Percentiles rank a stretch among this genome's conserved stretches.
Evolutionary conservation across 768 basidiomycete species (phyloP).

Genomic region (Lactarius akahatsu): DNA sequence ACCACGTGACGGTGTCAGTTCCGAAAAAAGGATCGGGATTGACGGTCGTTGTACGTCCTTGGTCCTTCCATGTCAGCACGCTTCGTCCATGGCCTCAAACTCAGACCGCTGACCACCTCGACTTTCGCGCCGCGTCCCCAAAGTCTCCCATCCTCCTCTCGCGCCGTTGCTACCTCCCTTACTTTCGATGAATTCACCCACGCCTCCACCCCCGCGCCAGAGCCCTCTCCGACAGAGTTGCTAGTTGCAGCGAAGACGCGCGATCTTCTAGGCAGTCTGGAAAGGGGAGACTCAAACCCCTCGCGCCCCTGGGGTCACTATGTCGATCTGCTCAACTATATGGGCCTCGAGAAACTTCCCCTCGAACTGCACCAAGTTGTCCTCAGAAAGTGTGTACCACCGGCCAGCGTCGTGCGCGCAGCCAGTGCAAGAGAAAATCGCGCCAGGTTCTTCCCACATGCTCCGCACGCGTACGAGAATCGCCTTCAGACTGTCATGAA

Average conservation of each 20-base stretch:
- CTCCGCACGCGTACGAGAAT: conserved; percentile 58
- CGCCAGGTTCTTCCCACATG: conserved; percentile 38
- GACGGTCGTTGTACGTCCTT: neutral
- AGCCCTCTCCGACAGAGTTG: conserved; percentile 24
- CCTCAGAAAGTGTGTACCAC: conserved; percentile 62
- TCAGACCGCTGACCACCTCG: conserved; percentile 16
- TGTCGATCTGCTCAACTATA: conserved; percentile 50
- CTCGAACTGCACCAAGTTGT: conserved; percentile 67
- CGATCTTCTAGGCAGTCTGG: conserved; percentile 26
- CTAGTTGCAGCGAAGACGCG: conserved; percentile 26
- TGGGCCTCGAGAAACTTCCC: conserved; percentile 53
- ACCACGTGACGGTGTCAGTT: conserved; percentile 6
- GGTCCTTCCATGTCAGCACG: conserved; percentile 26
- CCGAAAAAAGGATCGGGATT: conserved; percentile 1
- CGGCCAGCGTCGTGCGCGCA: conserved; percentile 46
- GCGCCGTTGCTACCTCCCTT: conserved; percentile 8
- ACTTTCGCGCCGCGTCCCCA: conserved; percentile 3
- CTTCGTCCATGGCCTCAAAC: conserved; percentile 21
- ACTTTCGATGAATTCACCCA: conserved; percentile 5
- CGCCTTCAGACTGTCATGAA: conserved; percentile 67
- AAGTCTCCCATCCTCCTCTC: conserved; percentile 15
- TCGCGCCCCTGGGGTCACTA: conserved; percentile 67
- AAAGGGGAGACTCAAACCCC: conserved; percentile 33
- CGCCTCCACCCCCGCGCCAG: neutral
- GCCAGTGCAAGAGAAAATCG: conserved; percentile 44